Percentiles rank a stretch among this genome's conserved stretches.
These are phyloP conservation scores for Potentilla sterilis DNA, from an alignment of 306 rosid genomes.

Conservation along the genomic window DNA sequence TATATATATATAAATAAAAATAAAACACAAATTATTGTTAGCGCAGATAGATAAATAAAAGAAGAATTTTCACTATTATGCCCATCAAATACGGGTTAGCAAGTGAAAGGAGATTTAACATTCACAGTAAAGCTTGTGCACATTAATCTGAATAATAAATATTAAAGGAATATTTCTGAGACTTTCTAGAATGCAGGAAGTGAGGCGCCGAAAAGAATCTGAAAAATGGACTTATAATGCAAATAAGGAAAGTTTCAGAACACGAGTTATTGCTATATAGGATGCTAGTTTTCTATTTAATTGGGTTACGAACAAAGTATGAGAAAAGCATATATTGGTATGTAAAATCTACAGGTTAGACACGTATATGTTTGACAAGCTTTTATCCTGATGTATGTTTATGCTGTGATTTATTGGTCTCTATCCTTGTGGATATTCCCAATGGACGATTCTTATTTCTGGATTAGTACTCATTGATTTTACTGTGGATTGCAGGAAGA, in stretches of 20 bases:
- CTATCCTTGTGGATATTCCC: neutral
- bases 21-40: neutral
- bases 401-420: neutral
- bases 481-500: slow-evolving; percentile 60
- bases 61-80: neutral
- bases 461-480: neutral
- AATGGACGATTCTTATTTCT: neutral
- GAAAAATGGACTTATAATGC: neutral
- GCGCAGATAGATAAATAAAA: neutral
- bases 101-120: neutral
- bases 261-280: neutral
- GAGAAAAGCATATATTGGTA: too few species aligned
- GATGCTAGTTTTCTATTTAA: neutral
- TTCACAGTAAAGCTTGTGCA: neutral
- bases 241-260: neutral
- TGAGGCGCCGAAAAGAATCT: neutral
- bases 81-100: neutral
- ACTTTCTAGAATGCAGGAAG: neutral
- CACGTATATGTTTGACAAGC: neutral
- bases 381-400: neutral
- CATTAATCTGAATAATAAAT: neutral
- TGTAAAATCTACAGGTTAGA: neutral
- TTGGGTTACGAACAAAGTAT: neutral
- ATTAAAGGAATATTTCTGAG: neutral
- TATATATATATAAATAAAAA: neutral